These are phyloP conservation scores for Hypomontagnella monticulosa DNA, from an alignment of 495 filamentous ascomycete genomes.

Conservation along the genomic window DNA sequence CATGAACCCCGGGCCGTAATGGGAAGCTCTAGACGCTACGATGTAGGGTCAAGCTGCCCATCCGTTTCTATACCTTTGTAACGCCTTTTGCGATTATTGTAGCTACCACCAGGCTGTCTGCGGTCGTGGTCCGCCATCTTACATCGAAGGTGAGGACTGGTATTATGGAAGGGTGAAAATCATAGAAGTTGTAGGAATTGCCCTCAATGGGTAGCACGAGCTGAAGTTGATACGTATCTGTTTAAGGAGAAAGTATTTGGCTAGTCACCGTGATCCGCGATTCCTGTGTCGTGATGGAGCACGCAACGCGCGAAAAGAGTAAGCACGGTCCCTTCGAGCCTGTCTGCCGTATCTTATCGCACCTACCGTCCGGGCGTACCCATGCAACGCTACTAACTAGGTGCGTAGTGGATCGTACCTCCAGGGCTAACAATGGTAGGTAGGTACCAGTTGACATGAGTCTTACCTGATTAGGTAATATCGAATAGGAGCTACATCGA, in stretches of 20 bases:
- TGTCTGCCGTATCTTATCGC: slow-evolving; percentile 30
- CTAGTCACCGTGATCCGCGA: no score
- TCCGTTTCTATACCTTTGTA: slow-evolving; percentile 59
- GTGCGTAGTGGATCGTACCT: no score
- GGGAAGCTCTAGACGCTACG: slow-evolving; percentile 11
- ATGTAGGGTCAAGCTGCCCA: slow-evolving; percentile 13
- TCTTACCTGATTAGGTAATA: neutral
- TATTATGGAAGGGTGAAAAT: slow-evolving; percentile 13
- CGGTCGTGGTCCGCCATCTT: slow-evolving; percentile 80
- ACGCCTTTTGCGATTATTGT: slow-evolving; percentile 72
- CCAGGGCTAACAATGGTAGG: no score
- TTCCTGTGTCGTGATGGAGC: slow-evolving; percentile 15
- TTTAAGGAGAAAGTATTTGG: no score
- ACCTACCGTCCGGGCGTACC: neutral
- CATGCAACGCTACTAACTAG: no score
- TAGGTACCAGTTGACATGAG: slow-evolving; percentile 1
- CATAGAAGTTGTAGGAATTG: slow-evolving; percentile 7
- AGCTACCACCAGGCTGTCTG: slow-evolving; percentile 62
- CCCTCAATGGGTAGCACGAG: slow-evolving; percentile 11
- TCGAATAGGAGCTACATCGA: no score
- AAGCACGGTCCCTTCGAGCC: slow-evolving; percentile 29
- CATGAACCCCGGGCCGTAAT: neutral
- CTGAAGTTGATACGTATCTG: slow-evolving; percentile 1
- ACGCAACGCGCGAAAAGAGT: slow-evolving; percentile 35
- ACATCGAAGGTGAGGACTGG: slow-evolving; percentile 1